Evolutionary conservation across 495 filamentous ascomycete species (phyloP).

Genomic region (Astrocystis sublimbata): DNA sequence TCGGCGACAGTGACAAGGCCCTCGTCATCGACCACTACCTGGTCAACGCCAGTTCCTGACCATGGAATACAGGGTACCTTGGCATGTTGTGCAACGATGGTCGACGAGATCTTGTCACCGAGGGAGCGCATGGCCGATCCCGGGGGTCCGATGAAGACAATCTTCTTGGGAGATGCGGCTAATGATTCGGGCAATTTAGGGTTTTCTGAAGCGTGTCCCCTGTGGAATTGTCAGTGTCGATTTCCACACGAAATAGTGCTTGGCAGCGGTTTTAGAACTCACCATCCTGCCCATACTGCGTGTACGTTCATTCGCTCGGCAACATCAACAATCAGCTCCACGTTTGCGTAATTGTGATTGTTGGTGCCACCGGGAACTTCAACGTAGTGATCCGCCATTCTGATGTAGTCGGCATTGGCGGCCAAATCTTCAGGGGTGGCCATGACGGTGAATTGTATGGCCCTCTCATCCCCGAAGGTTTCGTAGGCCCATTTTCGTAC

Average conservation of each 20-base stretch:
- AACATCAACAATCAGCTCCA: slow-evolving; percentile 98
- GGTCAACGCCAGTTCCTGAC: slow-evolving; percentile 89
- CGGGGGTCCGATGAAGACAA: slow-evolving; percentile 97
- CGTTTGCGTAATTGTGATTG: slow-evolving; percentile 99
- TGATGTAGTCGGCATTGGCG: slow-evolving; percentile 98
- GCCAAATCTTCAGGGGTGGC: slow-evolving; percentile 97
- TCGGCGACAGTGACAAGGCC: slow-evolving; percentile 92
- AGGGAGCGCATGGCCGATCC: slow-evolving; percentile 98
- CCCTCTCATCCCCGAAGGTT: slow-evolving; percentile 95
- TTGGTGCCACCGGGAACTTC: slow-evolving; percentile 99
- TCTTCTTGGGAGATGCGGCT: slow-evolving; percentile 94
- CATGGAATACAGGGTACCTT: slow-evolving; percentile 97
- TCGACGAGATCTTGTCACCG: slow-evolving; percentile 99
- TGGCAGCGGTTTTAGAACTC: slow-evolving; percentile 32
- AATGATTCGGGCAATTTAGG: slow-evolving; percentile 94
- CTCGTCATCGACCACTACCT: slow-evolving; percentile 73
- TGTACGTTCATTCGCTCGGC: slow-evolving; percentile 99
- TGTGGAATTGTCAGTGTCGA: slow-evolving; percentile 35
- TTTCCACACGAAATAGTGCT: not conserved
- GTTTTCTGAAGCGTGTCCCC: slow-evolving; percentile 99
- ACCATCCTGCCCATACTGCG: slow-evolving; percentile 99
- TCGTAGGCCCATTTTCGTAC: slow-evolving; percentile 99
- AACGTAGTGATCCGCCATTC: slow-evolving; percentile 99
- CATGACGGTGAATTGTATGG: slow-evolving; percentile 99
- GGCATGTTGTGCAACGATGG: slow-evolving; percentile 97